These are phyloP conservation scores for Cajanus cajan DNA, from an alignment of 306 rosid genomes.

Conservation along the genomic window DNA sequence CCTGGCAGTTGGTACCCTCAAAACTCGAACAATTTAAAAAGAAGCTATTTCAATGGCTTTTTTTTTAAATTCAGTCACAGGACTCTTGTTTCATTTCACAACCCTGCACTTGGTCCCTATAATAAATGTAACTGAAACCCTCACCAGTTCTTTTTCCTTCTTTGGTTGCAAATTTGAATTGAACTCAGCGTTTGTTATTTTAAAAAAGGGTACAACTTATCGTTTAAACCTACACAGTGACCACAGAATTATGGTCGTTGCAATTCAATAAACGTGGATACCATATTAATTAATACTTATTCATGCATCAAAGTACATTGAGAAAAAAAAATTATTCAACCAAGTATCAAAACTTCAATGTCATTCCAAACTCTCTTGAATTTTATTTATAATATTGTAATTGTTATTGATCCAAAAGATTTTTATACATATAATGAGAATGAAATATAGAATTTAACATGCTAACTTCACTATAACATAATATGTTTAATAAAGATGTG, in stretches of 20 bases:
- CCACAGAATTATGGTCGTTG: background rate
- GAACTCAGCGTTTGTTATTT: slow-evolving; percentile 5
- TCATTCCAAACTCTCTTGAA: too few species aligned
- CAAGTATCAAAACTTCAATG: background rate
- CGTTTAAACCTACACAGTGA: background rate
- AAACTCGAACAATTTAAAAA: background rate
- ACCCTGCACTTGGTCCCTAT: slow-evolving; percentile 22
- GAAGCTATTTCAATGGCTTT: slow-evolving; percentile 10
- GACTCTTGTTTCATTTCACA: slow-evolving; percentile 50
- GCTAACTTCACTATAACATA: too few species aligned
- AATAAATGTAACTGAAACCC: slow-evolving; percentile 59
- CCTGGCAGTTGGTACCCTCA: slow-evolving; percentile 20
- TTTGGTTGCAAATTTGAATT: slow-evolving; percentile 39
- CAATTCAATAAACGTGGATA: background rate
- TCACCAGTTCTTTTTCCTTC: slow-evolving; percentile 37
- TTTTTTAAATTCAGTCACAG: slow-evolving; percentile 68
- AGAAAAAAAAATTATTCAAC: background rate
- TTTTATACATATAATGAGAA: too few species aligned
- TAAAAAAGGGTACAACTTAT: background rate
- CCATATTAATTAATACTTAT: background rate
- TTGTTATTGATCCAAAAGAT: too few species aligned
- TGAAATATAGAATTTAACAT: too few species aligned
- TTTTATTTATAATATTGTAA: too few species aligned
- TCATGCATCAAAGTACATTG: background rate
- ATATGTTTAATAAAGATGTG: background rate